Evolutionary conservation across 2,329 filamentous ascomycete genomes (phyloP).

Genomic region (Drechslerella stenobrocha): DNA sequence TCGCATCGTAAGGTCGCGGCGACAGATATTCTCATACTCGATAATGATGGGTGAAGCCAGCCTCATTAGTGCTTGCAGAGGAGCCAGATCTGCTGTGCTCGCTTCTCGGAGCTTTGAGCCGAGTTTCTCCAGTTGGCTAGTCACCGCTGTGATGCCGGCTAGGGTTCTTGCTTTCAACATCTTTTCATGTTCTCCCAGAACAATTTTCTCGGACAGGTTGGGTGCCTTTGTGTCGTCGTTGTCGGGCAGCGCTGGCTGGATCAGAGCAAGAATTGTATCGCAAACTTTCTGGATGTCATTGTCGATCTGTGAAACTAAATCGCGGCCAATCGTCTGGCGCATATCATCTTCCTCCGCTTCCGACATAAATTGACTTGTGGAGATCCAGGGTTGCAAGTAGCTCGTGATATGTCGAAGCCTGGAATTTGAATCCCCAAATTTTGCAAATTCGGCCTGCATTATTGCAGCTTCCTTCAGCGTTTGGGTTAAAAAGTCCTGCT

Average conservation of each 20-base stretch:
- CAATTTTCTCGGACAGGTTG: constrained; percentile 16
- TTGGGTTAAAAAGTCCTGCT: neutral
- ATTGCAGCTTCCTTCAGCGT: constrained; percentile 6
- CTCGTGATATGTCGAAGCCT: constrained; percentile 24
- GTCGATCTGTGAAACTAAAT: constrained; percentile 3
- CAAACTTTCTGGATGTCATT: constrained; percentile 18
- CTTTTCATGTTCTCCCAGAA: constrained; percentile 28
- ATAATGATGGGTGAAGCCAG: constrained; percentile 70
- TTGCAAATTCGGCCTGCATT: constrained; percentile 8
- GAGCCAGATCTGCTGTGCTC: constrained; percentile 6
- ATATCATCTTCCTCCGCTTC: neutral
- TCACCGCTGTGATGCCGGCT: constrained; percentile 1
- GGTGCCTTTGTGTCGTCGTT: constrained; percentile 16
- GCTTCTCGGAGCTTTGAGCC: constrained; percentile 9
- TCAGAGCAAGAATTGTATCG: constrained; percentile 28
- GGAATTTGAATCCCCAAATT: constrained; percentile 11
- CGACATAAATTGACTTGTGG: neutral
- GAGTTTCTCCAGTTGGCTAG: constrained; percentile 13
- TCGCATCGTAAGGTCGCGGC: constrained; percentile 64
- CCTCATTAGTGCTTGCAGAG: constrained; percentile 17
- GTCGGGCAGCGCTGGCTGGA: constrained; percentile 17
- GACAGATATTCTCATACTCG: constrained; percentile 69
- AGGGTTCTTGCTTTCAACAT: constrained; percentile 12
- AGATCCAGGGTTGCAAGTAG: constrained; percentile 31
- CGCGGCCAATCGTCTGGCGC: neutral